Evolutionary conservation across 139 green algal genomes (phyloP), one percentile per base, ranked within the genome.

Genomic region (Micromonas pusilla): DNA sequence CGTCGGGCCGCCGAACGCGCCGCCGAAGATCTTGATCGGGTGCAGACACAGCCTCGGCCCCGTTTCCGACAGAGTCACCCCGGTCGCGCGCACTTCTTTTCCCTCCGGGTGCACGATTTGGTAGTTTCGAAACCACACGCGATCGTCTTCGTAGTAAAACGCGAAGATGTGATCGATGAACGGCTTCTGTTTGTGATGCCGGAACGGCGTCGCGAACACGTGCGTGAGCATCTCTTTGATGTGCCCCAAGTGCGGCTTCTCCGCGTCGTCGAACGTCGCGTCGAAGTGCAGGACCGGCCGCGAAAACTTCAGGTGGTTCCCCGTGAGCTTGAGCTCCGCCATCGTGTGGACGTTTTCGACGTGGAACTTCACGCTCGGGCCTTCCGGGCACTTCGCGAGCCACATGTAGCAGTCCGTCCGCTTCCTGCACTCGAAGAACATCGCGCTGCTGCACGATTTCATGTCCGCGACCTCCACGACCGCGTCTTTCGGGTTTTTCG

Each of bases 51-150:
- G 88, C 6, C 95, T 86, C 1, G 95, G 95, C 3, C 95, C 95
- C 1, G 97, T 90, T 85, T 95, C 81, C 21, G 85, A 63, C 16
- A 89, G 67, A 1, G 64, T 31, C 31, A 81, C 53, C 6, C 66
- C 52, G 57, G 70, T 78, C 71, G 66, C 9, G 28, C n/a, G 13
- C 60, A 66, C 70, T 30, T 82, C 77, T 21, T 79, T 78, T 2
- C 65, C 80, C 74, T 80, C 80, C 64, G 80, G 66, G 31, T 79
- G 74, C 57, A 73, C 80, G 60, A 81, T 76, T 72, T 99, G 95
- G 88, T 99, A 99, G 87, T 98, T 99, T 67, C 95, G 85, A 52
- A 98, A 85, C 95, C 95, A 99, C 0, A 99, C 76, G 23, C 91
- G 85, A 23, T 83, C 85, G 78, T 99, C 95, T 26, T 89, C 88